phyloP scores from a whole-genome alignment of 2,329 filamentous ascomycete species.

The Zasmidium angulare region DNA sequence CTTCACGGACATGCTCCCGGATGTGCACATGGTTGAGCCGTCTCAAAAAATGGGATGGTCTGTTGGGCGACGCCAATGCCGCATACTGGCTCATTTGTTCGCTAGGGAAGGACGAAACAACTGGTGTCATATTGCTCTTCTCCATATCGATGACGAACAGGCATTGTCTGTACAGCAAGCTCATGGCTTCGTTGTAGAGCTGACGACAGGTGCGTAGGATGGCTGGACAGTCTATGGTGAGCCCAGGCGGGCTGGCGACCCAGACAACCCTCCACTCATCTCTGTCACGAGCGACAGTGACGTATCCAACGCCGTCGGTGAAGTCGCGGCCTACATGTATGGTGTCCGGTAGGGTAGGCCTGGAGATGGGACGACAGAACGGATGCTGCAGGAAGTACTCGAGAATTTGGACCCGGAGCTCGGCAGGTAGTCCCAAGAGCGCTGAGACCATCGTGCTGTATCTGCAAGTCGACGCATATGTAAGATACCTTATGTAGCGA shows the following conservation, averaged over 20 bases:
- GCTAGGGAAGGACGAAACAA: slow-evolving; percentile 1
- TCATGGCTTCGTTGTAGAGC: slow-evolving; percentile 14
- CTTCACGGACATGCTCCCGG: slow-evolving; percentile 14
- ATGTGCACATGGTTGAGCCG: slow-evolving; percentile 14
- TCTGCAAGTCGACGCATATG: too few relatives aligned
- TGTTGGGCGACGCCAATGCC: background rate
- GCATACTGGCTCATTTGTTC: background rate
- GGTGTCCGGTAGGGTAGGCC: background rate
- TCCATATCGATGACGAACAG: slow-evolving; percentile 17
- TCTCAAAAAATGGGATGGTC: slow-evolving; percentile 12
- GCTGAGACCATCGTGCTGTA: background rate
- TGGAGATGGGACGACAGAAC: background rate
- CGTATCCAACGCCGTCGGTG: slow-evolving; percentile 3
- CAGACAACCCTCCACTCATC: slow-evolving; percentile 11
- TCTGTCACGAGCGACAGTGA: background rate
- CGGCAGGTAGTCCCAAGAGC: background rate
- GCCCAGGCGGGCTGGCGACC: slow-evolving; percentile 13
- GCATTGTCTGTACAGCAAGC: slow-evolving; percentile 10
- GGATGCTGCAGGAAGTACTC: background rate
- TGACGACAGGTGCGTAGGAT: slow-evolving; percentile 10
- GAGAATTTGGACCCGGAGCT: slow-evolving; percentile 1
- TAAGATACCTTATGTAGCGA: too few relatives aligned
- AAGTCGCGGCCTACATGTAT: background rate
- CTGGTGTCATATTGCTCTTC: too few relatives aligned
- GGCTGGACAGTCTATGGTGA: slow-evolving; percentile 3